These are phyloP conservation scores for Acanthochlamys bracteata DNA, from an alignment of 106 monocot species.

Conservation along the genomic window DNA sequence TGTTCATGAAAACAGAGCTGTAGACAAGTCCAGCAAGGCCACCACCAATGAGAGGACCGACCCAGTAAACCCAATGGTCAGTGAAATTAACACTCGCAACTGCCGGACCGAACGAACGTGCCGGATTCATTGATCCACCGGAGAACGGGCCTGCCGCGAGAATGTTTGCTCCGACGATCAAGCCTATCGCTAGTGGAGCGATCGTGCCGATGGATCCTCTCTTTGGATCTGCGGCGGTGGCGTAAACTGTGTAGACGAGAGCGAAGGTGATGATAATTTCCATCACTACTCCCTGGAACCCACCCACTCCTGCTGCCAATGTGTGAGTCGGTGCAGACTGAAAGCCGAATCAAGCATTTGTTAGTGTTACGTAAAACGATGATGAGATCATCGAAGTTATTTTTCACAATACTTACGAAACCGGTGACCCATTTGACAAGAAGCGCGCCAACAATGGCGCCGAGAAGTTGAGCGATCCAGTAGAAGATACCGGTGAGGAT, in stretches of 20 bases:
- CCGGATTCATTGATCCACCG: conserved; percentile 25
- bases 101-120: conserved; percentile 17
- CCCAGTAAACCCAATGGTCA: conserved; percentile 25
- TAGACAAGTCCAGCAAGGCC: conserved; percentile 22
- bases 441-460: conserved; percentile 23
- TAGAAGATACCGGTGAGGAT: conserved; percentile 16
- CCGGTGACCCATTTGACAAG: conserved; percentile 31
- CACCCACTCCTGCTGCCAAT: conserved; percentile 24
- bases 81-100: conserved; percentile 24
- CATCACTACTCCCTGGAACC: conserved; percentile 29
- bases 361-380: neutral
- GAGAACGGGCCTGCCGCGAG: conserved; percentile 27
- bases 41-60: conserved; percentile 25
- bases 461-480: conserved; percentile 19
- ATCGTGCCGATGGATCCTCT: conserved; percentile 19
- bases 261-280: conserved; percentile 48
- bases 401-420: neutral
- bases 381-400: neutral
- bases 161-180: conserved; percentile 27
- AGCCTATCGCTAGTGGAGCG: conserved; percentile 21
- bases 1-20: conserved; percentile 13
- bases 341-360: neutral
- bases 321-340: conserved; percentile 22
- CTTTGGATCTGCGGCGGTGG: conserved; percentile 46
- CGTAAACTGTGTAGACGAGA: conserved; percentile 22